phyloP scores from a whole-genome alignment of 2,329 filamentous ascomycete species.

The Lasiodiplodia citricola region DNA sequence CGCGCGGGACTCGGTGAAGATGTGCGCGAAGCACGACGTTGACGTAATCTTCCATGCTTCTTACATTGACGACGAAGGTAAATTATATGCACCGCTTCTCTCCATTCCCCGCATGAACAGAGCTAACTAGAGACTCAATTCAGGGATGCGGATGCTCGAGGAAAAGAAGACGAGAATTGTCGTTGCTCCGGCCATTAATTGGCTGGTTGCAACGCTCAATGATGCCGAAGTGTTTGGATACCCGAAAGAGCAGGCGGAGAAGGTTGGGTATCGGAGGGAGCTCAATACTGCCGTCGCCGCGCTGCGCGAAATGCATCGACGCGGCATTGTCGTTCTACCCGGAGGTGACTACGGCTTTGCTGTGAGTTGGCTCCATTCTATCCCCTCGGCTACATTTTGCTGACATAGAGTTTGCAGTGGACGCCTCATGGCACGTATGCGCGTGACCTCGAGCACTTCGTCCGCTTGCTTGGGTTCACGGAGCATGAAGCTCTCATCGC shows the following conservation, averaged over 20 bases:
- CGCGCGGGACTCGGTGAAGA: conserved; percentile 51
- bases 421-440: conserved; percentile 57
- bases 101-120: neutral
- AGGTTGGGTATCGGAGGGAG: conserved; percentile 52
- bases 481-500: conserved; percentile 52
- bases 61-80: conserved; percentile 51
- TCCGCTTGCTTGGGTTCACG: conserved; percentile 53
- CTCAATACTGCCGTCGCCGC: conserved; percentile 47
- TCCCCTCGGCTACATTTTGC: no score
- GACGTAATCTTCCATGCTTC: conserved; percentile 57
- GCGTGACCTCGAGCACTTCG: conserved; percentile 54
- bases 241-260: conserved; percentile 48
- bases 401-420: conserved; percentile 44
- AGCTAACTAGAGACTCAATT: neutral
- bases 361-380: neutral
- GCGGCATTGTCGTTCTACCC: conserved; percentile 54
- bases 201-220: conserved; percentile 47
- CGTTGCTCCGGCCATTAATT: conserved; percentile 47
- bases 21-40: conserved; percentile 52
- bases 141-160: conserved; percentile 37
- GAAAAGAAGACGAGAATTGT: conserved; percentile 45
- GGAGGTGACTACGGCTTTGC: conserved; percentile 36
- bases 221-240: conserved; percentile 51
- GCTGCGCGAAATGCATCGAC: conserved; percentile 52
- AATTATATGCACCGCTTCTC: neutral